Evolutionary conservation across 306 rosid species (phyloP).

Genomic region (Castanopsis chinensis): DNA sequence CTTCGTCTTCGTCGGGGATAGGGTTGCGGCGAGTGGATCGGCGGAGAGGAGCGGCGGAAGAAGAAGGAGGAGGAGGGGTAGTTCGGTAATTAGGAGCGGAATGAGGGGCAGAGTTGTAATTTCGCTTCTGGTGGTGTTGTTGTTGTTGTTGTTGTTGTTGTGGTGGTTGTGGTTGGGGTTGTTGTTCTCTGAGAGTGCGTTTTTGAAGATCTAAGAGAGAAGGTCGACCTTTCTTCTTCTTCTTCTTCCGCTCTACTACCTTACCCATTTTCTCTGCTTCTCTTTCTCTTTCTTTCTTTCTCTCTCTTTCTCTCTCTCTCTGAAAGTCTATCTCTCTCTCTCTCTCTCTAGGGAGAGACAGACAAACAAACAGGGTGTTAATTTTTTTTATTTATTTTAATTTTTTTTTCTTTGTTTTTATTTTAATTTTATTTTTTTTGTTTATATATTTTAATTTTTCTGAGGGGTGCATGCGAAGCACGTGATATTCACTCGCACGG

Average conservation of each 20-base stretch:
- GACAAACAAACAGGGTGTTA: slow-evolving; percentile 47
- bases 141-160: no score
- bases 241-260: slow-evolving; percentile 60
- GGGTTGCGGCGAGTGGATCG: slow-evolving; percentile 76
- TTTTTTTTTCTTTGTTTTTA: not conserved
- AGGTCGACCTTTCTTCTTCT: slow-evolving; percentile 81
- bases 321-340: slow-evolving; percentile 20
- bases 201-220: slow-evolving; percentile 73
- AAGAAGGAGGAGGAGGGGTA: slow-evolving; percentile 14
- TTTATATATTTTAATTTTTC: not conserved
- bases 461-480: slow-evolving; percentile 32
- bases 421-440: not conserved
- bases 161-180: slow-evolving; percentile 9
- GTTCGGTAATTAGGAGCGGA: slow-evolving; percentile 42
- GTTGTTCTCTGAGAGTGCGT: slow-evolving; percentile 50
- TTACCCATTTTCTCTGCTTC: slow-evolving; percentile 44
- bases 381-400: slow-evolving; percentile 26
- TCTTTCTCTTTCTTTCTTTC: slow-evolving; percentile 21
- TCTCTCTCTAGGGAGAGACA: slow-evolving; percentile 34
- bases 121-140: slow-evolving; percentile 1
- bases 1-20: slow-evolving; percentile 22
- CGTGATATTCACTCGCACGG: slow-evolving; percentile 30
- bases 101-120: slow-evolving; percentile 28
- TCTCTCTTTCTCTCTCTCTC: slow-evolving; percentile 11
- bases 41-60: slow-evolving; percentile 24